These are phyloP conservation scores for Cantharellus cinnabarinus DNA, from an alignment of 768 basidiomycete species.

Conservation along the genomic window DNA sequence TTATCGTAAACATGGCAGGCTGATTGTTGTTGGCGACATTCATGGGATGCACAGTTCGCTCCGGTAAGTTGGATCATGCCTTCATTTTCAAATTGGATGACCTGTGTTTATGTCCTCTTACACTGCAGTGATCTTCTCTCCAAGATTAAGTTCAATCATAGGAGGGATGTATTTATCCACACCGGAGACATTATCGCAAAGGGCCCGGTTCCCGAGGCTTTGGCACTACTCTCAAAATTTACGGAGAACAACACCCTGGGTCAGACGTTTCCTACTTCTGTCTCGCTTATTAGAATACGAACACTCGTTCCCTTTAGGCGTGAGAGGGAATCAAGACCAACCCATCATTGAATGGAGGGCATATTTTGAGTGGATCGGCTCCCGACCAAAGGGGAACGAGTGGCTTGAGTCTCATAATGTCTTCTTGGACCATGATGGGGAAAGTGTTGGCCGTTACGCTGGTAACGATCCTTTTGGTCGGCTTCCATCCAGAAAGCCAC, in stretches of 20 bases:
- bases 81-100: neutral
- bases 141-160: slow-evolving; percentile 36
- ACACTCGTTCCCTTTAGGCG: slow-evolving; percentile 26
- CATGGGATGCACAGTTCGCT: slow-evolving; percentile 63
- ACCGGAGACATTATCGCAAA: slow-evolving; percentile 70
- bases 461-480: slow-evolving; percentile 9
- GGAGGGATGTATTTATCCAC: slow-evolving; percentile 52
- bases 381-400: slow-evolving; percentile 24
- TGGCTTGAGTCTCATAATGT: slow-evolving; percentile 30
- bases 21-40: slow-evolving; percentile 70
- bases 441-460: slow-evolving; percentile 11
- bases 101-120: slow-evolving; percentile 2
- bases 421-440: too few species aligned
- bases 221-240: slow-evolving; percentile 46
- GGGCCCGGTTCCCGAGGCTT: slow-evolving; percentile 31
- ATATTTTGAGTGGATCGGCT: slow-evolving; percentile 65
- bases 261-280: neutral
- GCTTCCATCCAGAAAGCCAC: slow-evolving; percentile 16
- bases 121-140: slow-evolving; percentile 36
- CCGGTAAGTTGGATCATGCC: slow-evolving; percentile 25
- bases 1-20: slow-evolving; percentile 19
- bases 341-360: slow-evolving; percentile 71
- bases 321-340: slow-evolving; percentile 92
- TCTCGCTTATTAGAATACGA: neutral
- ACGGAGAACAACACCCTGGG: slow-evolving; percentile 28